Percentiles rank a stretch among this genome's conserved stretches.
These are phyloP conservation scores for Podospora australis DNA, from an alignment of 495 filamentous ascomycete genomes.

Conservation along the genomic window DNA sequence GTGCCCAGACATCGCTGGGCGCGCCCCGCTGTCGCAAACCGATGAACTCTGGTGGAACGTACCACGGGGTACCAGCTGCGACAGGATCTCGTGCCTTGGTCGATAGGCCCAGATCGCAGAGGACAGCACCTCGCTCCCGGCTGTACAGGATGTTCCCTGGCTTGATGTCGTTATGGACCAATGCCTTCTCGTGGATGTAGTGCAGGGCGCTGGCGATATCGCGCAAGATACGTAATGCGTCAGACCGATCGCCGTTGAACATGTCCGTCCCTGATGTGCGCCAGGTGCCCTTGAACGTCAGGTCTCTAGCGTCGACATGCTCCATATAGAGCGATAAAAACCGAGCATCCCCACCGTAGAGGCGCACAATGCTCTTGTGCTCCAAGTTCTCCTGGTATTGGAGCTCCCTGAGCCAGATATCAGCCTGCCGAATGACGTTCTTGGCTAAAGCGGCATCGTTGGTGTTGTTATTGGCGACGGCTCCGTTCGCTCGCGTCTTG, in stretches of 20 bases:
- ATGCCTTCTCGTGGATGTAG: constrained; percentile 39
- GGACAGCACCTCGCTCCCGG: constrained; percentile 41
- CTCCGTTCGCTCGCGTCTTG: constrained; percentile 35
- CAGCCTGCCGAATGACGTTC: constrained; percentile 44
- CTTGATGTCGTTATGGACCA: constrained; percentile 48
- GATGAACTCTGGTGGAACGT: constrained; percentile 46
- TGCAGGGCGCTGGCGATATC: constrained; percentile 40
- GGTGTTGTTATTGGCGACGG: constrained; percentile 25
- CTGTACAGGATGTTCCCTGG: constrained; percentile 49
- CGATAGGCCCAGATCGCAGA: constrained; percentile 44
- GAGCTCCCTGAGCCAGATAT: constrained; percentile 45
- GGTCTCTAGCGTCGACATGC: constrained; percentile 42
- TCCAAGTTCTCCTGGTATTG: constrained; percentile 40
- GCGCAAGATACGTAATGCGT: constrained; percentile 39
- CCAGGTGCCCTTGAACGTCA: constrained; percentile 36
- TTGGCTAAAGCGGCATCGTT: constrained; percentile 34
- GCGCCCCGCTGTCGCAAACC: constrained; percentile 39
- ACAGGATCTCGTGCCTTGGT: constrained; percentile 32
- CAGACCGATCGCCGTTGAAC: constrained; percentile 33
- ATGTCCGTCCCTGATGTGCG: constrained; percentile 31
- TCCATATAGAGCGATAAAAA: constrained; percentile 48
- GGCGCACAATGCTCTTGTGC: constrained; percentile 41
- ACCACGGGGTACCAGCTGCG: constrained; percentile 43
- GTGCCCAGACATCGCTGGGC: constrained; percentile 44
- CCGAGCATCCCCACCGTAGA: constrained; percentile 44